Conservation (phyloP, 2,329 filamentous ascomycete genomes). For the Aspergillus felis region DNA sequence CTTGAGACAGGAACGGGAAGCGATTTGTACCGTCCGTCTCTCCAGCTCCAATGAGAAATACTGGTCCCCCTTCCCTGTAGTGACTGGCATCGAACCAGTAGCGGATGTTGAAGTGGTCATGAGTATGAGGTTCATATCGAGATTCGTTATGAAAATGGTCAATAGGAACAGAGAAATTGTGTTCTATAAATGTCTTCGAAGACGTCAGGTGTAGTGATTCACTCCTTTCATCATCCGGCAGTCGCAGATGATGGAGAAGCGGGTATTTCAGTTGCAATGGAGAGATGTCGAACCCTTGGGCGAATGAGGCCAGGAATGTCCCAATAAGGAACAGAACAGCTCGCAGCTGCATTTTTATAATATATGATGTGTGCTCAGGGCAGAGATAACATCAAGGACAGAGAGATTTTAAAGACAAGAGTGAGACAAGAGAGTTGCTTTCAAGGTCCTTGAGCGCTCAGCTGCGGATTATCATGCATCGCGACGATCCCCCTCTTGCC, state of each 20-base stretch:
- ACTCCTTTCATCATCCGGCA: background rate
- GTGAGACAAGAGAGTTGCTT: background rate
- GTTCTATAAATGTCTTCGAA: conserved; percentile 39
- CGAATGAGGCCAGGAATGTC: background rate
- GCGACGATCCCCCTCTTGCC: background rate
- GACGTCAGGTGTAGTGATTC: background rate
- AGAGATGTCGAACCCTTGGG: background rate
- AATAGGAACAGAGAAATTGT: conserved; percentile 57
- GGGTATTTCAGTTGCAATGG: background rate
- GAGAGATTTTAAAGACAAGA: background rate
- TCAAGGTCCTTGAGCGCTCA: background rate
- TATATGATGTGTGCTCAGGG: background rate
- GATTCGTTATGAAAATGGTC: conserved; percentile 83
- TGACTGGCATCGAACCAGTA: conserved; percentile 80
- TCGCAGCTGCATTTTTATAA: background rate
- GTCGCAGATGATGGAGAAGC: background rate
- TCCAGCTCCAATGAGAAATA: conserved; percentile 71
- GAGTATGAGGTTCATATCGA: conserved; percentile 70
- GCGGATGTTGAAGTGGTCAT: conserved; percentile 64
- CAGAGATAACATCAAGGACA: background rate
- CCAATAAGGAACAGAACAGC: background rate
- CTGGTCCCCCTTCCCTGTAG: conserved; percentile 73
- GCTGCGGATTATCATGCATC: background rate
- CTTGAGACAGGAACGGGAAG: conserved; percentile 70
- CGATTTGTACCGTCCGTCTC: conserved; percentile 49